A percentile compares a stretch with the other conserved stretches of the same genome.
These are phyloP conservation scores for Akebia trifoliata DNA, from an alignment of 164 flowering plant genomes.

Conservation along the genomic window DNA sequence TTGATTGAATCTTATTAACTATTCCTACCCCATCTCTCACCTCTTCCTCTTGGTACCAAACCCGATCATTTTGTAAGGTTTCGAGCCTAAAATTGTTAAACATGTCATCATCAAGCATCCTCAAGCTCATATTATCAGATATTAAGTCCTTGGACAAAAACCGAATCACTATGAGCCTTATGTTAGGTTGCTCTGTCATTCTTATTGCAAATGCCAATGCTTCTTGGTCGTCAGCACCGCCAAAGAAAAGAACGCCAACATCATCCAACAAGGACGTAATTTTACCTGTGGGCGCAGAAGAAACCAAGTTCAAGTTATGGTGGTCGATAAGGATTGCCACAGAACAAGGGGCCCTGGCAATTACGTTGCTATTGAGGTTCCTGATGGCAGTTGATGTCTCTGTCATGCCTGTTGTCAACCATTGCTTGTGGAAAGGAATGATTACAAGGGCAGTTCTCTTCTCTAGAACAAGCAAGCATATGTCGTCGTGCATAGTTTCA, in stretches of 20 bases:
- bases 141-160: not conserved
- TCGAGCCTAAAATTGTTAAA: not conserved
- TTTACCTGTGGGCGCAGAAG: not conserved
- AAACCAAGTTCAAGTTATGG: not conserved
- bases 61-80: not conserved
- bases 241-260: slow-evolving; percentile 34
- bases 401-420: too few relatives aligned
- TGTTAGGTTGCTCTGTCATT: slow-evolving; percentile 13
- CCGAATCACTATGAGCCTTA: slow-evolving; percentile 6
- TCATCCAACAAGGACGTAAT: not conserved
- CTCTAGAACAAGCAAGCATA: slow-evolving; percentile 24
- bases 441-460: slow-evolving; percentile 22
- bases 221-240: slow-evolving; percentile 37
- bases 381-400: not conserved
- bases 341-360: slow-evolving; percentile 38
- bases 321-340: slow-evolving; percentile 37
- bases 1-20: not conserved
- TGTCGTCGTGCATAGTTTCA: slow-evolving; percentile 33
- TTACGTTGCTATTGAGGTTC: slow-evolving; percentile 23
- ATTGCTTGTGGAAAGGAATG: slow-evolving; percentile 30
- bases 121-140: too few relatives aligned
- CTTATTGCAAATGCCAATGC: slow-evolving; percentile 24
- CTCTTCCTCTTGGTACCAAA: not conserved
- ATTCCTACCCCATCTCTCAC: not conserved
- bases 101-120: not conserved